Evolutionary conservation across 2,329 filamentous ascomycete genomes (phyloP).

Genomic region (Domatiomyces globalis): DNA sequence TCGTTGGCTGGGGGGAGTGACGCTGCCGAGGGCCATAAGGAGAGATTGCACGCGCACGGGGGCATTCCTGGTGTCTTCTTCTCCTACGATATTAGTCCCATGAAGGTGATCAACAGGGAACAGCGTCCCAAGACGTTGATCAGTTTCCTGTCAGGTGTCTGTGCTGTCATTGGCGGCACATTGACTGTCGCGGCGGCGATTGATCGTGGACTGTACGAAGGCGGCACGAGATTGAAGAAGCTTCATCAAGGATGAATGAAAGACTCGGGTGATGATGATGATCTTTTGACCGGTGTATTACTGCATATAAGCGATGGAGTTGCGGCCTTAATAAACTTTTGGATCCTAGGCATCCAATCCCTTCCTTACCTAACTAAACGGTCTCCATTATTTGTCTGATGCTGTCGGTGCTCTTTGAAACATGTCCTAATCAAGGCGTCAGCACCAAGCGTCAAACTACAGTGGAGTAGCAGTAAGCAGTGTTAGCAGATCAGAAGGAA

Average conservation of each 20-base stretch:
- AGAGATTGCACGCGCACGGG: conserved; percentile 74
- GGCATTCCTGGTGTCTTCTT: conserved; percentile 98
- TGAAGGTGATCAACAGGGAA: conserved; percentile 98
- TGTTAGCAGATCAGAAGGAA: conserved; percentile 15
- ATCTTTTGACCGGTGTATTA: not conserved
- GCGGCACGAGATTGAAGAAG: conserved; percentile 72
- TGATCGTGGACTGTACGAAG: conserved; percentile 84
- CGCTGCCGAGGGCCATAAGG: conserved; percentile 74
- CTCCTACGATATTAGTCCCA: conserved; percentile 96
- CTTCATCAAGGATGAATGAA: conserved; percentile 45
- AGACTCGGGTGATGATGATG: not conserved
- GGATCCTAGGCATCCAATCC: not conserved
- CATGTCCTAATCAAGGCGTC: not conserved
- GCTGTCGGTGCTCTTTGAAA: not conserved
- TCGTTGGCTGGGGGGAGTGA: conserved; percentile 74
- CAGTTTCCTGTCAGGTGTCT: conserved; percentile 84
- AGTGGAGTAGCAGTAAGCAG: not conserved
- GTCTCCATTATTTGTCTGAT: no score
- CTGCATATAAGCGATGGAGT: not conserved
- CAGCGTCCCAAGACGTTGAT: conserved; percentile 77
- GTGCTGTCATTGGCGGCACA: conserved; percentile 86
- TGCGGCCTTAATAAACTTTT: not conserved
- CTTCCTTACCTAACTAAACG: no score
- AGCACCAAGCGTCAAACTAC: not conserved
- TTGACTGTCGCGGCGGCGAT: conserved; percentile 89